Evolutionary conservation across 2,329 filamentous ascomycete species (phyloP).

Genomic region (Cladophialophora immunda): DNA sequence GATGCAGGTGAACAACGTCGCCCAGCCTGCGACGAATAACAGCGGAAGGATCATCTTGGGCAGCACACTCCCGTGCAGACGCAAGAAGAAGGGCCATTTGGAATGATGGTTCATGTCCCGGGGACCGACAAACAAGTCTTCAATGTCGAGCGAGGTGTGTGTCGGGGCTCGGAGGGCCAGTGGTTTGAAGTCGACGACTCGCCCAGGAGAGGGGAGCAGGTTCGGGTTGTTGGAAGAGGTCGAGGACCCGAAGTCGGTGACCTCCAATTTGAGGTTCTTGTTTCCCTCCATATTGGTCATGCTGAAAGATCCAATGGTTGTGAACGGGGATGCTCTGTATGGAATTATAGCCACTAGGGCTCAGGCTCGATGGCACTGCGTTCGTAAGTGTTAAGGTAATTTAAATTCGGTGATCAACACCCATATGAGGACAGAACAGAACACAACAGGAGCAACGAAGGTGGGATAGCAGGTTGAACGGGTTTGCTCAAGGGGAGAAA

Average conservation of each 20-base stretch:
- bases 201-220: slow-evolving; percentile 28
- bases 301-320: not conserved
- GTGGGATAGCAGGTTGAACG: not conserved
- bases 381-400: not conserved
- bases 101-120: slow-evolving; percentile 76
- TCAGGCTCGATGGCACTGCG: not conserved
- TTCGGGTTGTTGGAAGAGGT: slow-evolving; percentile 28
- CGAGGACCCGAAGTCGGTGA: slow-evolving; percentile 36
- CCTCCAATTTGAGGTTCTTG: slow-evolving; percentile 31
- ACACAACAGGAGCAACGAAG: not conserved
- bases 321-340: not conserved
- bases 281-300: slow-evolving; percentile 23
- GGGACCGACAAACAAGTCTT: slow-evolving; percentile 70
- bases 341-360: not conserved
- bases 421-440: not conserved
- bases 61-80: slow-evolving; percentile 77
- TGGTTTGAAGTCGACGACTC: slow-evolving; percentile 33
- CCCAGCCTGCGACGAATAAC: slow-evolving; percentile 69
- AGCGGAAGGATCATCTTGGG: slow-evolving; percentile 78
- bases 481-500: not conserved
- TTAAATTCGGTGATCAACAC: slow-evolving; percentile 11
- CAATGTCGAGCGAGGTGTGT: slow-evolving; percentile 56
- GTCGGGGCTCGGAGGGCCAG: slow-evolving; percentile 31
- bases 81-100: slow-evolving; percentile 78
- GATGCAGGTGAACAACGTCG: slow-evolving; percentile 70